These are phyloP conservation scores for Chaetoceros muelleri DNA, from an alignment of 108 stramenopile species.

Conservation along the genomic window DNA sequence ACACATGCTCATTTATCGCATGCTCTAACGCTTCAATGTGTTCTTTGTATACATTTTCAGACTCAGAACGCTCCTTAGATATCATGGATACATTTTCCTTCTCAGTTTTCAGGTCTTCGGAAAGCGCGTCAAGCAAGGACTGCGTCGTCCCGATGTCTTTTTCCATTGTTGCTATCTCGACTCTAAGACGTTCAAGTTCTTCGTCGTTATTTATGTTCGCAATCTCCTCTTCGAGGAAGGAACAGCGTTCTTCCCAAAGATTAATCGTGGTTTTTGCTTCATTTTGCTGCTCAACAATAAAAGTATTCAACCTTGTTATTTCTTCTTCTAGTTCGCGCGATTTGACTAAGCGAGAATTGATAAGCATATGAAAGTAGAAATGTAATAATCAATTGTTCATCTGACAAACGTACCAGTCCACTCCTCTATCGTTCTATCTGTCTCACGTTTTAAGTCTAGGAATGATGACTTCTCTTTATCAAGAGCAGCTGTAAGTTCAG, in stretches of 20 bases:
- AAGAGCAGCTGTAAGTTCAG: background rate
- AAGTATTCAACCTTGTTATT: background rate
- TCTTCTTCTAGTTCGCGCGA: background rate
- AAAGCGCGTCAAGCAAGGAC: background rate
- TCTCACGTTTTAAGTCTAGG: background rate
- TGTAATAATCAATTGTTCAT: background rate
- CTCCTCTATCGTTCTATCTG: background rate
- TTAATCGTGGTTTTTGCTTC: background rate
- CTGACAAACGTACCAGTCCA: background rate
- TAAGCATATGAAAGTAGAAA: background rate
- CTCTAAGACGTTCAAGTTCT: background rate
- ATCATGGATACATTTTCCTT: background rate
- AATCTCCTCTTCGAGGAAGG: background rate
- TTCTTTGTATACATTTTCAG: background rate
- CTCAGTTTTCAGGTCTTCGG: background rate
- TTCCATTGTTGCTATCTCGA: no score
- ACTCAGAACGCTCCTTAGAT: background rate
- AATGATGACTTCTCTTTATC: background rate
- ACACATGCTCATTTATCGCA: background rate
- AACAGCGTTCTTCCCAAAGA: background rate
- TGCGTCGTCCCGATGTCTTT: background rate
- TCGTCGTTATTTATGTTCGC: background rate
- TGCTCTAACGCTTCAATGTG: background rate
- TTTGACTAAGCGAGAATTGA: background rate
- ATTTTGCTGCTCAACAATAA: background rate